Evolutionary conservation across 2,329 filamentous ascomycete species (phyloP).

Genomic region (Talaromyces amestolkiae): DNA sequence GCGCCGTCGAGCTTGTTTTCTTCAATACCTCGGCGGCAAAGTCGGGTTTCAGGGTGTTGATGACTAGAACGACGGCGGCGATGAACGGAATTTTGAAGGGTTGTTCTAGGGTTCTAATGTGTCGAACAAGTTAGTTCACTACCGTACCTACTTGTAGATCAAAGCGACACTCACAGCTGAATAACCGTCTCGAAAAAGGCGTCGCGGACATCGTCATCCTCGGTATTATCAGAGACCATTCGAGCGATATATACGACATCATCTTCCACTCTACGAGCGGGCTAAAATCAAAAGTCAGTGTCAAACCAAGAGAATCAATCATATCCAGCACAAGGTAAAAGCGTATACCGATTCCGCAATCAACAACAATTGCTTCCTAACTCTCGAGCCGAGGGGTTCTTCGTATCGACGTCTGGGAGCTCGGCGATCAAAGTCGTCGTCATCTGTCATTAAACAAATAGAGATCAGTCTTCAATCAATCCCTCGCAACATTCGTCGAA

Average conservation of each 20-base stretch:
- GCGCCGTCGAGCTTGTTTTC: constrained; percentile 59
- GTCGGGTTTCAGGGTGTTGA: constrained; percentile 75
- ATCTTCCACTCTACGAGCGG: constrained; percentile 73
- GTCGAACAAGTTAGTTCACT: background rate
- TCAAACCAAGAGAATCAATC: background rate
- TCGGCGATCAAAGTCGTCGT: constrained; percentile 73
- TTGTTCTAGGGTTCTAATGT: constrained; percentile 69
- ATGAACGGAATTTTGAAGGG: constrained; percentile 97
- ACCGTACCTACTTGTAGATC: background rate
- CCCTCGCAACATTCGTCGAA: background rate
- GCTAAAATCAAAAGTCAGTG: constrained; percentile 33
- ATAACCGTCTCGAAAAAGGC: constrained; percentile 71
- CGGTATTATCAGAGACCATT: constrained; percentile 75
- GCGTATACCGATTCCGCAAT: constrained; percentile 69
- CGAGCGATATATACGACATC: constrained; percentile 73
- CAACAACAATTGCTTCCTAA: constrained; percentile 74
- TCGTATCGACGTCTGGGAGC: constrained; percentile 72
- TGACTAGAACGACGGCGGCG: constrained; percentile 74
- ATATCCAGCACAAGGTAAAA: background rate
- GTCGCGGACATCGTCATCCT: constrained; percentile 73
- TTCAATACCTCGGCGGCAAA: constrained; percentile 69
- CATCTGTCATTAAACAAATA: constrained; percentile 49
- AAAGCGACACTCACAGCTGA: constrained; percentile 59
- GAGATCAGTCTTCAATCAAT: background rate
- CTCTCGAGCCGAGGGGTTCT: constrained; percentile 66